phyloP scores from a whole-genome alignment of 257 asterid species.

The Primulina eburnea region DNA sequence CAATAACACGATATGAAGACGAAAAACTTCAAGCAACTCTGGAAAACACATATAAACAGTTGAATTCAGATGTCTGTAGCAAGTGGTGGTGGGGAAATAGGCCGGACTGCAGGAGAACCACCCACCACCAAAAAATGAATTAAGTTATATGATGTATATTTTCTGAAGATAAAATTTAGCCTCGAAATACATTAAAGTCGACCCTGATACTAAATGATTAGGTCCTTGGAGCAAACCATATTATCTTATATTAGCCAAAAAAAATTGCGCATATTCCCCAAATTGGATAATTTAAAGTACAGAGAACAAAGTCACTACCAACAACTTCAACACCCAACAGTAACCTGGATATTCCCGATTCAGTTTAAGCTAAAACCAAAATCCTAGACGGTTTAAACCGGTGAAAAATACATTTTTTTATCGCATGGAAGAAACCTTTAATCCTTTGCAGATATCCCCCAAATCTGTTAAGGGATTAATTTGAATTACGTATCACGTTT shows the following conservation, averaged over 20 bases:
- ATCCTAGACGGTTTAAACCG: slow-evolving; percentile 8
- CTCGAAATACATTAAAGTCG: not conserved
- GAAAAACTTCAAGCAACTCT: not conserved
- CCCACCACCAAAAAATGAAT: not conserved
- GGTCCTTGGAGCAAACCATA: slow-evolving; percentile 1
- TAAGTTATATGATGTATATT: too few species aligned
- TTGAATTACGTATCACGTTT: slow-evolving; percentile 5
- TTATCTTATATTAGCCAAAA: not conserved
- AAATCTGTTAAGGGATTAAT: slow-evolving; percentile 8
- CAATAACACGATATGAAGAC: not conserved
- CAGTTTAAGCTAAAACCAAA: not conserved
- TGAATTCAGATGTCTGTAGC: not conserved
- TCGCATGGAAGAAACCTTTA: not conserved
- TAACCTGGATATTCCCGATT: not conserved
- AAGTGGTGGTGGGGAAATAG: not conserved
- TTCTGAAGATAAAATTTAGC: not conserved
- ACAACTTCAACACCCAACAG: not conserved
- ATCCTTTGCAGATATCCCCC: slow-evolving; percentile 8
- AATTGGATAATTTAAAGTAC: not conserved
- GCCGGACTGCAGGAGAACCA: not conserved
- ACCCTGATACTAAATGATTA: not conserved
- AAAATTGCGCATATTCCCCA: not conserved
- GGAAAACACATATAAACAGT: not conserved
- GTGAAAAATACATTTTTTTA: not conserved
- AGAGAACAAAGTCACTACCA: not conserved